Evolutionary conservation across 2,329 filamentous ascomycete genomes (phyloP), one percentile per base, ranked within the genome.

Genomic region (Hypocreales sp.): DNA sequence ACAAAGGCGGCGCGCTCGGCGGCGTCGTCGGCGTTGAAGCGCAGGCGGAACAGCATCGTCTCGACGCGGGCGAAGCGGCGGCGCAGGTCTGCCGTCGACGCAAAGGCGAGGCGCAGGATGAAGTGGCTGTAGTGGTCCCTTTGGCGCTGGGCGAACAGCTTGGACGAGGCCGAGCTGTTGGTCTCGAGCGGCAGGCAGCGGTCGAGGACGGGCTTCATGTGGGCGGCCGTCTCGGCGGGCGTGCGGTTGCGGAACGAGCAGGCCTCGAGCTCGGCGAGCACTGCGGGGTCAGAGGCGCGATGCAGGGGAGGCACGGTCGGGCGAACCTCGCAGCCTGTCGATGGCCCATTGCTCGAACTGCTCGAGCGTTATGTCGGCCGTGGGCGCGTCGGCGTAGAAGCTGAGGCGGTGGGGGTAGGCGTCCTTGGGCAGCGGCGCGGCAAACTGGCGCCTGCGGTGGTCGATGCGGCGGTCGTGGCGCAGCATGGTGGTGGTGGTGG

Each of bases 311-410:
- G 10, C 18, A 20, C 8, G n/a, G 14, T 8, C 5, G 5, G n/a
- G 15, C 20, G 11, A n/a, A 83, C 83, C 70, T 56, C 83, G 77
- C 38, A 98, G 53, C 31, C 90, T 67, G 44, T 92, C 81, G 45
- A 98, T 95, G 8, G 86, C 90, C 90, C 90, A 98, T 67, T 93
- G 84, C 50, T 98, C 90, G 45, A 98, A 98, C 48, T 98, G 77
- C 48, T 98, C 90, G 22, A 98, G 72, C 0, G 83, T 92, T 41
- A 98, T 90, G 47, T 98, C 90, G 25, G 80, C 79, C 0, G 84
- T 94, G 0, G 90, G 90, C 24, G 90, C 81, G 15, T 77, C 66
- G 23, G 72, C 60, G 58, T 98, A 98, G 55, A 94, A 87, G 61
- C 92, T 98, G 45, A 98, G 69, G 31, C 86, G 78, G 51, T 87